Evolutionary conservation across 2,329 filamentous ascomycete species (phyloP).

Genomic region (Diplodia scrobiculata): DNA sequence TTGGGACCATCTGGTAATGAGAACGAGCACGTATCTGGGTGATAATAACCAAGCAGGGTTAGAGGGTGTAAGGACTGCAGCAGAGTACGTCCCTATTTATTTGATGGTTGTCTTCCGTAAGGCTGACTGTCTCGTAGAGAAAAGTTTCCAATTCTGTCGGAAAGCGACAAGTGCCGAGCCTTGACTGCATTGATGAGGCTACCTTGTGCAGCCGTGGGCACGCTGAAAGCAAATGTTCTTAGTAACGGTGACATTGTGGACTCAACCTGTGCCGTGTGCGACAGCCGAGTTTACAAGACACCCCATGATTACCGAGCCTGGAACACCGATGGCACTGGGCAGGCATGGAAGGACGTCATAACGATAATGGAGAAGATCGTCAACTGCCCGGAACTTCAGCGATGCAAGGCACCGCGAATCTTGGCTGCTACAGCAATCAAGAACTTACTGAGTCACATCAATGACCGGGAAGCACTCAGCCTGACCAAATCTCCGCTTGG

Average conservation of each 20-base stretch:
- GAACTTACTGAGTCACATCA: slow-evolving; percentile 68
- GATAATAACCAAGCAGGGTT: not conserved
- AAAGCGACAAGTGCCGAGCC: slow-evolving; percentile 8
- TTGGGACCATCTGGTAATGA: slow-evolving; percentile 3
- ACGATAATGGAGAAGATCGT: slow-evolving; percentile 32
- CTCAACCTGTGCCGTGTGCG: slow-evolving; percentile 21
- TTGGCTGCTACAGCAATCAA: slow-evolving; percentile 71
- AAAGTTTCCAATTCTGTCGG: not conserved
- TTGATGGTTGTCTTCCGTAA: not conserved
- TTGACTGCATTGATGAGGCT: slow-evolving; percentile 19
- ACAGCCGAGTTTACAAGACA: not conserved
- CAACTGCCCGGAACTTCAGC: slow-evolving; percentile 38
- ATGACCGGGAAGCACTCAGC: slow-evolving; percentile 62
- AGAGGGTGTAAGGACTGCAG: not conserved
- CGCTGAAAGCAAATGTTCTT: slow-evolving; percentile 3
- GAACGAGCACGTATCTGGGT: not conserved
- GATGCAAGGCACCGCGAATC: slow-evolving; percentile 49
- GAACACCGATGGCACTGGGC: slow-evolving; percentile 27
- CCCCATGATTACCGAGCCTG: slow-evolving; percentile 29
- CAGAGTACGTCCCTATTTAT: not conserved
- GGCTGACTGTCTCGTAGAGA: not conserved
- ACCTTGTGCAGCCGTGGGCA: slow-evolving; percentile 23
- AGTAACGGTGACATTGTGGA: slow-evolving; percentile 15
- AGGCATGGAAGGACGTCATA: slow-evolving; percentile 40
- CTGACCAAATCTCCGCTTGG: slow-evolving; percentile 69